Base-by-base conservation (phyloP, 2,329 filamentous ascomycete species). In the Nemania sp. region DNA sequence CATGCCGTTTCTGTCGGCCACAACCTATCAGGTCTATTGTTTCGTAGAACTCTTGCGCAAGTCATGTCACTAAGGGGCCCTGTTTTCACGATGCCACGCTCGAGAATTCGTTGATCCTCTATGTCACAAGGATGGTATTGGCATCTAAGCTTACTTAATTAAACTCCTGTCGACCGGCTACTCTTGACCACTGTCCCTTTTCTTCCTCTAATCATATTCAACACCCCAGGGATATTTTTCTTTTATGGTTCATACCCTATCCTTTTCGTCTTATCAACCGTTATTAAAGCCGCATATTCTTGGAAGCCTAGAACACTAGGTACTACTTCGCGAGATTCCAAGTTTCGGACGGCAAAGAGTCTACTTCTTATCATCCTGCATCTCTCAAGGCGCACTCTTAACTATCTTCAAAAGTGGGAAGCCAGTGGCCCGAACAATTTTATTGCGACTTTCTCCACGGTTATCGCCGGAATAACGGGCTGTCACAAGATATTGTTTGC, bases 21-120 rank as follows among this genome's bases (percentile, higher is more conserved):
- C 40, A 53, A 51, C 46, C 24, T 50, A 54, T 50, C 52, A 40
- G 28, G 51, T 49, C 20, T 51, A 19, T 40, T 37, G 23, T 45
- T 46, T 28, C 26, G 24, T 40, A 26, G 39, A 28, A 37, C 45
- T 60, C 63, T 59, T 60, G 60, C 55, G 59, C 50, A 34, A 47
- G 63, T 64, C 60, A 61, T 60, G 49, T 48, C 23, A 40, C 42
- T 26, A 43, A 17, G 41, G 40, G 37, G 50, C 30, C 46, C 46
- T 60, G 49, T 52, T 60, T 50, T 53, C 55, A 56, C 56, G 45
- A 59, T 58, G 52, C 28, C 42, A 58, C 61, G 52, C 59, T 43
- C 41, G 23, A 52, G 44, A 20, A 19, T 44, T 56, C 28, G 48
- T 11, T 52, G 41, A 44, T 53, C 50, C 44, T 28, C 41, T 56